Evolutionary conservation across 768 basidiomycete genomes (phyloP).

Genomic region (Suillus occidentalis): DNA sequence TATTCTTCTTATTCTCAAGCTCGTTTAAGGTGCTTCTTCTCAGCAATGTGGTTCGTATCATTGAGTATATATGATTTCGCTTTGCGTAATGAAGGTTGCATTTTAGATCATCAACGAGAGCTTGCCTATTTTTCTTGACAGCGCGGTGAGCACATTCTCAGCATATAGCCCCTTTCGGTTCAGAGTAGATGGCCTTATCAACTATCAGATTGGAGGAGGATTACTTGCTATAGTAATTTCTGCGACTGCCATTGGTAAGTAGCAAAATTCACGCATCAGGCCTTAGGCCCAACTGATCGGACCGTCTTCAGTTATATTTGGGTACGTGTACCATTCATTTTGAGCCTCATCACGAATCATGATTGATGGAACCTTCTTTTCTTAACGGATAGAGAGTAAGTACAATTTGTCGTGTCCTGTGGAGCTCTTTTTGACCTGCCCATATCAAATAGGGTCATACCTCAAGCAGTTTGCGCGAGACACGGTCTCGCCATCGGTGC

Average conservation of each 20-base stretch:
- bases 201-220: conserved; percentile 57
- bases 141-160: conserved; percentile 42
- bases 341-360: neutral
- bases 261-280: neutral
- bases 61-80: neutral
- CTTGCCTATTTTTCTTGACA: conserved; percentile 80
- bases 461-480: conserved; percentile 73
- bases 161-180: neutral
- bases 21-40: conserved; percentile 73
- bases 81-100: neutral
- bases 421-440: neutral
- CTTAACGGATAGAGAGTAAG: conserved; percentile 2
- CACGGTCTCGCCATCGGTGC: conserved; percentile 84
- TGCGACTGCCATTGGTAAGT: conserved; percentile 55
- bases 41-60: conserved; percentile 72
- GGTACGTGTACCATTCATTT: conserved; percentile 45
- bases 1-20: conserved; percentile 11
- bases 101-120: conserved; percentile 76
- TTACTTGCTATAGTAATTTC: conserved; percentile 75
- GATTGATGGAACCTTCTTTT: neutral
- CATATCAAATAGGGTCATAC: conserved; percentile 49
- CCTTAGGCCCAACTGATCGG: conserved; percentile 9
- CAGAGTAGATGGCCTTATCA: conserved; percentile 4
- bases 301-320: conserved; percentile 69
- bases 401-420: neutral